These are phyloP conservation scores for Ophiostoma piceae DNA, from an alignment of 2,329 filamentous ascomycete genomes.

Conservation along the genomic window DNA sequence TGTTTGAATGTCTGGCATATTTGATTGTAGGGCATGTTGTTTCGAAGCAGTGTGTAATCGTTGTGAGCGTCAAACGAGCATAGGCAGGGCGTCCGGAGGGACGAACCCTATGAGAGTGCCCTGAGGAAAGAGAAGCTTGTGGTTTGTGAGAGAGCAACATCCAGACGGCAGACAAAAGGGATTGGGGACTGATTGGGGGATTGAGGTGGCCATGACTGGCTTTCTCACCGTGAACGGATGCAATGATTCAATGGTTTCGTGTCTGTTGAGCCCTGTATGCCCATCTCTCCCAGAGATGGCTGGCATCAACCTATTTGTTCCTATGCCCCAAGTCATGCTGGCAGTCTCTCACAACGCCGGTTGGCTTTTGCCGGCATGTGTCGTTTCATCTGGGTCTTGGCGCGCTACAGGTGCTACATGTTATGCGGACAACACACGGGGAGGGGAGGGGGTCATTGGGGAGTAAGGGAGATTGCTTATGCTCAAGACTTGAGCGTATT, in stretches of 20 bases:
- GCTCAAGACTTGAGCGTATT: not conserved
- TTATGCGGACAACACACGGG: conserved; percentile 21
- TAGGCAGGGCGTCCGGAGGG: conserved; percentile 13
- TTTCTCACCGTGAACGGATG: conserved; percentile 60
- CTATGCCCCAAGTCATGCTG: not conserved
- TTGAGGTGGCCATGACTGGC: conserved; percentile 43
- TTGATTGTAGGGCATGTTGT: not conserved
- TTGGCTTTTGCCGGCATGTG: not conserved
- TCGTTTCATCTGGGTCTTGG: conserved; percentile 42
- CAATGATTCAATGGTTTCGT: not conserved
- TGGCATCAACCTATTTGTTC: not conserved
- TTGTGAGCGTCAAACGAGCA: conserved; percentile 5
- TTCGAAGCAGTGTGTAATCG: not conserved
- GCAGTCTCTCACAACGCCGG: not conserved
- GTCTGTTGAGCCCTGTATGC: not conserved
- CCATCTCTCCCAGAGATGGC: not conserved
- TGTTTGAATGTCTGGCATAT: not conserved
- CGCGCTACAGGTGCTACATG: conserved; percentile 56
- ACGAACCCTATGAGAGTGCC: not conserved
- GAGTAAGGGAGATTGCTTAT: not conserved
- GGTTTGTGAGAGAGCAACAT: conserved; percentile 57
- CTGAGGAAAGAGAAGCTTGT: conserved; percentile 19
- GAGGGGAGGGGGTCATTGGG: not conserved
- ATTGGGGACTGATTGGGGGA: conserved; percentile 39
- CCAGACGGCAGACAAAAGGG: conserved; percentile 36